Conservation (phyloP, 2,329 filamentous ascomycete genomes). For the Fusarium tupiense region DNA sequence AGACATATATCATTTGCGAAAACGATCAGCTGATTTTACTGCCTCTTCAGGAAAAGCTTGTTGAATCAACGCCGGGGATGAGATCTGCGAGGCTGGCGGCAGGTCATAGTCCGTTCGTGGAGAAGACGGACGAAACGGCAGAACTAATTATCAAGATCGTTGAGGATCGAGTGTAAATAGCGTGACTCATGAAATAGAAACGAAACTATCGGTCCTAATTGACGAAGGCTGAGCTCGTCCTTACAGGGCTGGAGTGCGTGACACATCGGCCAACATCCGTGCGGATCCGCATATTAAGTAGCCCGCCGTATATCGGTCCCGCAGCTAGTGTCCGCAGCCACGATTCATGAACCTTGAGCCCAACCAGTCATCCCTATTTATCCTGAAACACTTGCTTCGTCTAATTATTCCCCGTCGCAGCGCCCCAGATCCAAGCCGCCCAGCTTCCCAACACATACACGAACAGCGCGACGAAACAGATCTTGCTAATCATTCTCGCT, state of each 20-base stretch:
- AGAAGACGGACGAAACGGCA: neutral
- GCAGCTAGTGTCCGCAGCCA: neutral
- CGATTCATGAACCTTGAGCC: neutral
- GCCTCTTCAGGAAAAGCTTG: constrained; percentile 7
- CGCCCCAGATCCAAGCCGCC: neutral
- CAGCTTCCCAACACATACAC: neutral
- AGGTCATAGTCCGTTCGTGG: constrained; percentile 18
- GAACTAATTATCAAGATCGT: neutral
- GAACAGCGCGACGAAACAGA: neutral
- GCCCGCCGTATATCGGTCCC: neutral
- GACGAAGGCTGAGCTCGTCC: neutral
- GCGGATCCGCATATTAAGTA: neutral
- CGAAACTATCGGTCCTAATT: neutral
- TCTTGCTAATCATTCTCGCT: neutral
- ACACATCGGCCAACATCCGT: neutral
- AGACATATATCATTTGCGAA: constrained; percentile 16
- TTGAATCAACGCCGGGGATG: constrained; percentile 4
- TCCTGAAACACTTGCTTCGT: neutral
- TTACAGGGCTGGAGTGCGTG: neutral
- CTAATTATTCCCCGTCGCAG: neutral
- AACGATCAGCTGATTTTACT: neutral
- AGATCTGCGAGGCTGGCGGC: neutral
- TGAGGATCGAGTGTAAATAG: neutral
- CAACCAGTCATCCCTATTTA: too few species aligned
- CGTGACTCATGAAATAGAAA: neutral